Evolutionary conservation across 305 asterid species (phyloP).

Genomic region (Fraxinus platypoda): DNA sequence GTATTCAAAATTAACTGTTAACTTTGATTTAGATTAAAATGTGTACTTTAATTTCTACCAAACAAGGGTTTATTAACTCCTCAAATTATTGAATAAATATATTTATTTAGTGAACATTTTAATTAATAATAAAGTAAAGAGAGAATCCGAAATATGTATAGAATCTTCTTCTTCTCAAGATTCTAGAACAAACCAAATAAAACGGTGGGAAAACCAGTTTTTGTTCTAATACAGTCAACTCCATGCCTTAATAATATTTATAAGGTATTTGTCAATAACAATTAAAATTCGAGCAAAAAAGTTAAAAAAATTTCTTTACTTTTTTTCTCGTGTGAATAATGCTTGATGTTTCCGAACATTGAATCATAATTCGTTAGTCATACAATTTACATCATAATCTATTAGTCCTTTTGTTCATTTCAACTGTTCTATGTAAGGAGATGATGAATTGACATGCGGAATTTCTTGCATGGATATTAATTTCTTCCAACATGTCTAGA

Average conservation of each 20-base stretch:
- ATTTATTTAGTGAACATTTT: neutral
- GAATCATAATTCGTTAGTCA: too few relatives aligned
- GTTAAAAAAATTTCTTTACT: neutral
- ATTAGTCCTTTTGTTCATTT: neutral
- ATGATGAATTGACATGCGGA: too few relatives aligned
- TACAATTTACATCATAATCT: neutral
- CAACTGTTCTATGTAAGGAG: too few relatives aligned
- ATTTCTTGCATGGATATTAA: too few relatives aligned
- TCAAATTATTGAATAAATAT: too few relatives aligned
- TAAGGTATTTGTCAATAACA: too few relatives aligned
- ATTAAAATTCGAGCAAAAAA: neutral
- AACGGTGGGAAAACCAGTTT: neutral
- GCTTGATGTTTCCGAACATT: neutral
- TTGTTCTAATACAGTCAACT: neutral
- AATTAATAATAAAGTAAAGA: neutral
- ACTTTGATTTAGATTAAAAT: too few relatives aligned
- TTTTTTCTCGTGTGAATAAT: neutral
- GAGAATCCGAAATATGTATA: slow-evolving; percentile 23
- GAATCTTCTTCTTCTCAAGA: slow-evolving; percentile 27
- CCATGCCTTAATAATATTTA: slow-evolving; percentile 8
- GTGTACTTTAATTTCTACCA: too few relatives aligned
- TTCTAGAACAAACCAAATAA: neutral
- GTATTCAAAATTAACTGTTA: too few relatives aligned
- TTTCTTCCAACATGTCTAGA: neutral
- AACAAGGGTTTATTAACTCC: neutral